Evolutionary conservation across 805 yeast species (phyloP).

Genomic region (Starmerella asiatica): DNA sequence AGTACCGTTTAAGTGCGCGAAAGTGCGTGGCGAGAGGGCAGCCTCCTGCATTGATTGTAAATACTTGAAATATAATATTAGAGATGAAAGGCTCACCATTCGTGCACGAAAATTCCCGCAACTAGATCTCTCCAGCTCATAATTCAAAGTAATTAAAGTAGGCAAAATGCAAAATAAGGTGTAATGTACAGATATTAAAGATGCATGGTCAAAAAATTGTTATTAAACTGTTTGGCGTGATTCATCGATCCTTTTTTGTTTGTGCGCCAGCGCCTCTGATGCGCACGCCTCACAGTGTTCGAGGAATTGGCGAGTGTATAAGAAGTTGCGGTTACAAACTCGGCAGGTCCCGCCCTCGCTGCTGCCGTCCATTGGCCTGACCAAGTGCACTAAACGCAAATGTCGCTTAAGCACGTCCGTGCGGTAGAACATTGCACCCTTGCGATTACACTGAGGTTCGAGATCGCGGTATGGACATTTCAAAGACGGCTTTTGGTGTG

Average conservation of each 20-base stretch:
- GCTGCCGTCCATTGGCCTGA: constrained; percentile 31
- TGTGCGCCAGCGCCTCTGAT: constrained; percentile 11
- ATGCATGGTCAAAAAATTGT: not conserved
- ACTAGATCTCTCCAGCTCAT: no score
- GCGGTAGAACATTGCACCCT: constrained; percentile 62
- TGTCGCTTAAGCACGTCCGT: constrained; percentile 66
- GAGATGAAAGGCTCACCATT: no score
- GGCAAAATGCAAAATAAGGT: not conserved
- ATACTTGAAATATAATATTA: no score
- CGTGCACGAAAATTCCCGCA: no score
- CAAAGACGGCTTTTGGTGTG: constrained; percentile 52
- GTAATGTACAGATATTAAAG: not conserved
- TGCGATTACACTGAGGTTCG: constrained; percentile 60
- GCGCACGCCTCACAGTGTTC: constrained; percentile 59
- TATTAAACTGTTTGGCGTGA: not conserved
- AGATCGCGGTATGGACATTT: constrained; percentile 62
- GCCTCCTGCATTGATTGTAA: no score
- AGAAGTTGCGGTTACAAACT: constrained; percentile 46
- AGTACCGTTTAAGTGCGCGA: no score
- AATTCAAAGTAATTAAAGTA: not conserved
- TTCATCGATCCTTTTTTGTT: constrained; percentile 2
- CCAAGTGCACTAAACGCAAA: constrained; percentile 53
- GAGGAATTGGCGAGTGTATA: constrained; percentile 41
- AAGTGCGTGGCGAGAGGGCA: no score
- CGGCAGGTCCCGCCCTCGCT: constrained; percentile 55